Base-by-base conservation (phyloP, 202 grass and related monocot species). In the Carex arenaria region DNA sequence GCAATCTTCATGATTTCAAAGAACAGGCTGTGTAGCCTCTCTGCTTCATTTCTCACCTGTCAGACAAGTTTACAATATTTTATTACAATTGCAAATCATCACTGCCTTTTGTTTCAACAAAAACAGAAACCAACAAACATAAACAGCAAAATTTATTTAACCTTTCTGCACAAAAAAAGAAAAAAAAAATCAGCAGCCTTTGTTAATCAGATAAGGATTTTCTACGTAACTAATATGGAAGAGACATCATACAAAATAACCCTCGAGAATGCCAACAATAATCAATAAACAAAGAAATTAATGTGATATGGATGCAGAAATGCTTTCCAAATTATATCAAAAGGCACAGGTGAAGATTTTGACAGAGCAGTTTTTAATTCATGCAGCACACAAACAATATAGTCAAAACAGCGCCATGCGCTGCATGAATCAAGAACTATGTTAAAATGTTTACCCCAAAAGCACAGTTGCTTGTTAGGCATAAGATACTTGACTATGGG, bases 1-100 rank as follows among this genome's bases (percentile, higher is more conserved):
- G 97, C 97, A 63, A 99, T 96, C 87, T 96, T 99, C 97, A 99
- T 92, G 68, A 94, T 96, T 32, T 96, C 90, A 84, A 99, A 99
- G 80, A 99, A 99, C 71, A 99, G 73, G 71, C 38, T 89, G 77
- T 94, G 91, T 53, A 99, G 87, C 61, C 90, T 94, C 74, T 91
- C 93, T 7, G 91, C 93, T 88, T 99, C 97, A 62, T 89, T 78
- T 7, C 87, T 82, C 19, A 96, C 87, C 97, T 99, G 91, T 74
- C 15, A 36, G 59, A 36, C 5, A 78, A 60, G 59, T 77, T 78
- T 47, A 78, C 15, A 57, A 78, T 78, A 59, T 59, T 57, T 42
- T 38, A 59, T 78, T 57, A 59, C 52, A 59, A 78, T 11, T 13
- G 17, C 30, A 11, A 60, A 11, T 78, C 73, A 60, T 38, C 49